Conservation (phyloP, 768 basidiomycete species). For the Obba rivulosa region DNA sequence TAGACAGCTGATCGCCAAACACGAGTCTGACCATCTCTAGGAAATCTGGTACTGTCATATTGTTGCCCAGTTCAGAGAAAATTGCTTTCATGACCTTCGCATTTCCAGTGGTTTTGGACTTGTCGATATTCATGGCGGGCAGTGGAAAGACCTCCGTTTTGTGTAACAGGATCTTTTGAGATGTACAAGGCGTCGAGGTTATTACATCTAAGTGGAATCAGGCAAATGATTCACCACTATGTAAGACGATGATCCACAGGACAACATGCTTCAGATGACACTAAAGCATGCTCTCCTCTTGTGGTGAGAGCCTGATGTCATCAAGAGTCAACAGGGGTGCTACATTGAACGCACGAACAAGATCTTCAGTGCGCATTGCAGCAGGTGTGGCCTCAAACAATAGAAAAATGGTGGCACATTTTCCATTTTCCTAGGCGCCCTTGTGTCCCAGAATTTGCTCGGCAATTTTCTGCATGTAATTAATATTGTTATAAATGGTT, state of each 20-base stretch:
- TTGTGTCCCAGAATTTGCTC: constrained; percentile 30
- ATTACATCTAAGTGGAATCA: background rate
- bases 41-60: background rate
- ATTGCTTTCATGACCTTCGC: constrained; percentile 27
- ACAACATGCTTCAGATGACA: constrained; percentile 18
- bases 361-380: constrained; percentile 20
- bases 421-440: constrained; percentile 33
- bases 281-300: constrained; percentile 15
- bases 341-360: constrained; percentile 14
- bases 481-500: constrained; percentile 34
- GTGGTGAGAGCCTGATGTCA: constrained; percentile 23
- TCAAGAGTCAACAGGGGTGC: constrained; percentile 20
- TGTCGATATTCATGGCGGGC: constrained; percentile 32
- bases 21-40: constrained; percentile 5
- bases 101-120: constrained; percentile 31
- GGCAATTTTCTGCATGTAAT: constrained; percentile 22
- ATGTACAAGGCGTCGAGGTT: background rate
- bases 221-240: constrained; percentile 21
- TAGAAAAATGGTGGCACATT: constrained; percentile 28
- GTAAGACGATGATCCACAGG: constrained; percentile 23
- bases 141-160: constrained; percentile 25
- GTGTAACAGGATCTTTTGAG: constrained; percentile 22
- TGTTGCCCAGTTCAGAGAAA: constrained; percentile 19
- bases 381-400: constrained; percentile 21
- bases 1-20: constrained; percentile 29